Conservation (phyloP, 306 rosid genomes). For the Arachis stenosperma region DNA sequence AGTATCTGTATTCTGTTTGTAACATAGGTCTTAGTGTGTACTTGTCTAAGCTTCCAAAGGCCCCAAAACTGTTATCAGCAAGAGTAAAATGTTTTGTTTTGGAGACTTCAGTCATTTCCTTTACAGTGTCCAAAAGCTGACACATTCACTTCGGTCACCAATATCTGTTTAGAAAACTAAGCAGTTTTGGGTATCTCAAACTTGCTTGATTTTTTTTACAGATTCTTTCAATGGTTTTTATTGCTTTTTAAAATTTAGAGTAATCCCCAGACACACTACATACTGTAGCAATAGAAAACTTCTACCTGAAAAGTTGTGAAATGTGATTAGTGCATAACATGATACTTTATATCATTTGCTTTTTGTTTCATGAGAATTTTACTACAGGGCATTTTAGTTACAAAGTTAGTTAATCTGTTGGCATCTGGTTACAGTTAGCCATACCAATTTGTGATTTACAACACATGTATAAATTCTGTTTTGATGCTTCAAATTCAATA, state of each 20-base stretch:
- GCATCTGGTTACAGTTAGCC: not conserved
- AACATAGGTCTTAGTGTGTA: conserved; percentile 11
- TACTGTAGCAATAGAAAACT: not conserved
- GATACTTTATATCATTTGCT: not conserved
- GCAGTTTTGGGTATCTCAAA: not conserved
- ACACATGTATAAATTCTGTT: not conserved
- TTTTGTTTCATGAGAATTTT: not conserved
- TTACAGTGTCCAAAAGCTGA: not conserved
- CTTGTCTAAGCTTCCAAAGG: conserved; percentile 20
- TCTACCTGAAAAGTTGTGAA: conserved; percentile 4
- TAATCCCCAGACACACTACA: not conserved
- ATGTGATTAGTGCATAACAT: not conserved
- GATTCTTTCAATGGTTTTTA: not conserved
- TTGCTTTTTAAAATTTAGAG: not conserved
- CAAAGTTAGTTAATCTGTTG: not conserved
- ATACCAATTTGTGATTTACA: not conserved
- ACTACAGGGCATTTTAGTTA: not conserved
- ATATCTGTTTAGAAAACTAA: not conserved
- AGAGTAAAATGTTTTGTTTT: not conserved
- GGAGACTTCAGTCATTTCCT: not conserved
- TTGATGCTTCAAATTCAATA: not conserved
- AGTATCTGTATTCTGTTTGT: conserved; percentile 10
- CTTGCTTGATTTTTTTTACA: not conserved
- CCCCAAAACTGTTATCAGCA: conserved; percentile 3
- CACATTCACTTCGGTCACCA: not conserved